Conservation (phyloP, 257 asterid genomes). For the Scutellaria minor region DNA sequence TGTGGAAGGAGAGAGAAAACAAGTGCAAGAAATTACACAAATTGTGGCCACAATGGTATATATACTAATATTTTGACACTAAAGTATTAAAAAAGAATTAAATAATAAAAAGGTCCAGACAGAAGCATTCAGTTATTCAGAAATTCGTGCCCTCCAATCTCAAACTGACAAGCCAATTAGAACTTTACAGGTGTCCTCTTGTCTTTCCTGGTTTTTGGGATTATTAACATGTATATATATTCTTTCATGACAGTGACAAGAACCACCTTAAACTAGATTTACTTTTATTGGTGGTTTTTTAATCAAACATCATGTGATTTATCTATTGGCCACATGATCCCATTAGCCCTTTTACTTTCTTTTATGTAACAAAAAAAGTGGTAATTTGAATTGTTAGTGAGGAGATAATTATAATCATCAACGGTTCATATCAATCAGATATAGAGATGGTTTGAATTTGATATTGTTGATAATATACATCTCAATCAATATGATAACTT, state of each 20-base stretch:
- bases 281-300: conserved; percentile 37
- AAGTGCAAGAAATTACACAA: conserved; percentile 41
- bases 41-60: conserved; percentile 38
- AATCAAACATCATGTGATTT: conserved; percentile 54
- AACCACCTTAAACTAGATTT: conserved; percentile 37
- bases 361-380: conserved; percentile 6
- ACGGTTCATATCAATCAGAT: too few relatives aligned
- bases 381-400: conserved; percentile 1
- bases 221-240: conserved; percentile 35
- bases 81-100: conserved; percentile 21
- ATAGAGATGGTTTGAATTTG: too few relatives aligned
- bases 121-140: conserved; percentile 15
- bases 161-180: conserved; percentile 46
- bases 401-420: too few relatives aligned
- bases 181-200: conserved; percentile 43
- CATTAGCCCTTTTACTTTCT: conserved; percentile 39
- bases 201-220: conserved; percentile 46
- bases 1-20: conserved; percentile 23
- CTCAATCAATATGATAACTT: too few relatives aligned
- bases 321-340: conserved; percentile 48
- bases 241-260: conserved; percentile 54
- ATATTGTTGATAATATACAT: too few relatives aligned
- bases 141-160: conserved; percentile 68
- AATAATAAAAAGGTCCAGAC: conserved; percentile 26
- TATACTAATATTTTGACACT: conserved; percentile 36